phyloP scores from a whole-genome alignment of 805 yeast species.

The Komagataella populi region DNA sequence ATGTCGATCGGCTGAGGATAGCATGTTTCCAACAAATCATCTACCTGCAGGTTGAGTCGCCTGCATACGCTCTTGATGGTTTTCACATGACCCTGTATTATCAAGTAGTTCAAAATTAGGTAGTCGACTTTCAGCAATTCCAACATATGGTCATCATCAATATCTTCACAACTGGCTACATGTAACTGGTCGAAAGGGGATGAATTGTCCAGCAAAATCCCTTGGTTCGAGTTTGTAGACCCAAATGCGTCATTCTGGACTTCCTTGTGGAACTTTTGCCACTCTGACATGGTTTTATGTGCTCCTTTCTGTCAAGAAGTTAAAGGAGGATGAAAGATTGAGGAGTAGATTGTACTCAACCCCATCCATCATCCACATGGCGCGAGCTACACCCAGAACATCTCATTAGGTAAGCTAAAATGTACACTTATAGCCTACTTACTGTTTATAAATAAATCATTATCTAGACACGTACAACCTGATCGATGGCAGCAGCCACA shows the following conservation, averaged over 20 bases:
- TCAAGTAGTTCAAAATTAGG: constrained; percentile 57
- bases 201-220: background rate
- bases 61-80: constrained; percentile 50
- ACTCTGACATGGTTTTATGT: background rate
- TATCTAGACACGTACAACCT: constrained; percentile 32
- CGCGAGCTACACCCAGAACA: background rate
- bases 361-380: background rate
- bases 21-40: background rate
- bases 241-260: background rate
- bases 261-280: background rate
- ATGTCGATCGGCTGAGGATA: background rate
- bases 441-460: background rate
- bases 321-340: background rate
- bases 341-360: background rate
- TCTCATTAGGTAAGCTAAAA: background rate
- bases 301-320: background rate
- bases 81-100: constrained; percentile 64
- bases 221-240: background rate
- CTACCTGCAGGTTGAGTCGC: constrained; percentile 29
- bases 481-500: constrained; percentile 75
- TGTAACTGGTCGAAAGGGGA: background rate
- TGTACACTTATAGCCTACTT: background rate
- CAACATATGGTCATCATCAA: background rate
- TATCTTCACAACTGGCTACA: background rate
- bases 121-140: constrained; percentile 22